Base-by-base conservation (phyloP, 2,329 filamentous ascomycete genomes). In the Chlorencoelia australis region DNA sequence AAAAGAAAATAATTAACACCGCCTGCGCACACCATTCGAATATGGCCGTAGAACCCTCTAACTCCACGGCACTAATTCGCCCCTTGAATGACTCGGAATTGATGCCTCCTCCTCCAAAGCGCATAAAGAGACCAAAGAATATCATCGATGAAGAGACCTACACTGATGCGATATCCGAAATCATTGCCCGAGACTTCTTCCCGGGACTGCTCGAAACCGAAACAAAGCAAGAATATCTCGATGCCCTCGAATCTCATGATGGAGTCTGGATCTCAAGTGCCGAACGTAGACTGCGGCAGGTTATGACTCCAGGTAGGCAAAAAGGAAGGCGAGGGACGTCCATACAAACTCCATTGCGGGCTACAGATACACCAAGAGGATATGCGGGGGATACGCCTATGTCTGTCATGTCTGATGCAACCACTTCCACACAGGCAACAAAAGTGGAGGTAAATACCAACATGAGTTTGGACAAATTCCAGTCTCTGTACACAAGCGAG, bases 111-210 rank as follows among this genome's bases (percentile, higher is more conserved):
- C 88, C 89, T 5, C 85, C 87, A 4, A 96, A 94, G 59, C 81
- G 86, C 40, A 94, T 95, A 54, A 95, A 95, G 62, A 75, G 91
- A 35, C 91, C 91, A 0, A 78, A 80, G 44, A 82, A 81, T 44
- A 78, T 95, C 18, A 73, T 98, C 18, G 86, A 94, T 58, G 91
- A 98, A 67, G 89, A 98, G 49, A 78, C 82, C 35, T 98, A 98
- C 60, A 91, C 86, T 2, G 78, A 87, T 40, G 82, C 84, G 1
- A 69, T 98, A 18, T 94, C 88, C 0, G 81, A 91, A 49, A 96
- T 98, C 55, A 94, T 98, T 45, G 85, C 86, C 7, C 79, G 91
- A 47, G 91, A 98, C 66, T 98, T 94, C 66, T 98, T 96, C 53
- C 91, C 91, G 0, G 91, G 89, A 0, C 69, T 98, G 0, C 65